phyloP scores from a whole-genome alignment of 2,329 filamentous ascomycete genomes.

The Fusarium drepaniforme region DNA sequence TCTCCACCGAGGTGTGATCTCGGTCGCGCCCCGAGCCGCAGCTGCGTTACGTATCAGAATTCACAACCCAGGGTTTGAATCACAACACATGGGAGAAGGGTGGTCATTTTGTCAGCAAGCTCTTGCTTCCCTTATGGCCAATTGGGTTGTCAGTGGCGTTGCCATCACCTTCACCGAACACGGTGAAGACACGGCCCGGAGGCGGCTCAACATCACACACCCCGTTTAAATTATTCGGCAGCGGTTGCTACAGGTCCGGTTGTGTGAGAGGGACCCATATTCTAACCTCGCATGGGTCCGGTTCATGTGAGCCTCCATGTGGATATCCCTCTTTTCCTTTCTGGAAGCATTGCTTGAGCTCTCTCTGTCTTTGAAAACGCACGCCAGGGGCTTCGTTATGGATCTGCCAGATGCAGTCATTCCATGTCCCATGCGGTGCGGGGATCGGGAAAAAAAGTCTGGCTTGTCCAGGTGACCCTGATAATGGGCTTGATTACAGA shows the following conservation, averaged over 20 bases:
- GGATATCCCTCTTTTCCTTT: not conserved
- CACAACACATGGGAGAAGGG: not conserved
- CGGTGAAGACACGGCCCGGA: not conserved
- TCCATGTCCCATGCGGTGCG: slow-evolving; percentile 20
- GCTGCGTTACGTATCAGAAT: not conserved
- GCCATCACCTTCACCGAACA: not conserved
- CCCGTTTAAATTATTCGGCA: slow-evolving; percentile 35
- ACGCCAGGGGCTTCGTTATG: not conserved
- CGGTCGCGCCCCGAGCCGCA: slow-evolving; percentile 1
- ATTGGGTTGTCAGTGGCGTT: not conserved
- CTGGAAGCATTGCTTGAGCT: not conserved
- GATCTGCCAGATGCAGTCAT: slow-evolving; percentile 26
- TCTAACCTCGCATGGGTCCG: not conserved
- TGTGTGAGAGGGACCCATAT: not conserved
- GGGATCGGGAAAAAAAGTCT: slow-evolving; percentile 8
- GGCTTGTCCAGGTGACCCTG: slow-evolving; percentile 16
- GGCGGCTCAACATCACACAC: not conserved
- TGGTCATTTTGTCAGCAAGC: slow-evolving; percentile 9
- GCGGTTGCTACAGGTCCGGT: not conserved
- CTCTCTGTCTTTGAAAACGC: not conserved
- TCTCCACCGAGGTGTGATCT: slow-evolving; percentile 6
- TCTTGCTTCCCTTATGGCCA: not conserved
- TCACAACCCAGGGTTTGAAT: not conserved
- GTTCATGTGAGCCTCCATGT: not conserved
- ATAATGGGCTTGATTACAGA: slow-evolving; percentile 7